These are phyloP conservation scores for Fusarium lyarnte DNA, from an alignment of 2,329 filamentous ascomycete species.

Conservation along the genomic window DNA sequence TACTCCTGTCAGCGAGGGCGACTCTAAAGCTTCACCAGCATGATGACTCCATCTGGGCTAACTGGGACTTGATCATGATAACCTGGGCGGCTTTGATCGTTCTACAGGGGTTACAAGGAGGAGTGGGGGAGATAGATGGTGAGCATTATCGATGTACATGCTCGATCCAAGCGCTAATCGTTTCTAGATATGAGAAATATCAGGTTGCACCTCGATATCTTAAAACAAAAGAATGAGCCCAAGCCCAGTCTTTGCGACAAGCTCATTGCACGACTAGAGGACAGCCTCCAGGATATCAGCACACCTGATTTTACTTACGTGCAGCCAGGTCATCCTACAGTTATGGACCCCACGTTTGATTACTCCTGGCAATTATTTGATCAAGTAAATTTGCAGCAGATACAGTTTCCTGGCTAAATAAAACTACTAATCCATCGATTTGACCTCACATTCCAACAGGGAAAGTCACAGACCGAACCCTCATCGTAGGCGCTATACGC, in stretches of 20 bases:
- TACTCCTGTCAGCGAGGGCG: constrained; percentile 2
- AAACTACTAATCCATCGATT: not conserved
- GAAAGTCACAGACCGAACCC: constrained; percentile 9
- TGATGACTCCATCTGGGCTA: constrained; percentile 10
- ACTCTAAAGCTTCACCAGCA: constrained; percentile 5
- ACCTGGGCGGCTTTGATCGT: constrained; percentile 11
- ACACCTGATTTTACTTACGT: constrained; percentile 5
- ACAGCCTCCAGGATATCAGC: constrained; percentile 13
- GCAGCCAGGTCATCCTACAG: not conserved
- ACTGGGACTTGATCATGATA: constrained; percentile 19
- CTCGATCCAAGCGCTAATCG: not conserved
- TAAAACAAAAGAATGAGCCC: constrained; percentile 2
- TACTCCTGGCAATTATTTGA: constrained; percentile 17
- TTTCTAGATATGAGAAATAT: constrained; percentile 12
- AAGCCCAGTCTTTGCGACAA: constrained; percentile 19
- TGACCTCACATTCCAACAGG: not conserved
- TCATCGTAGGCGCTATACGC: not conserved
- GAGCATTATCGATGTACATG: accelerated
- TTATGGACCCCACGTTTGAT: constrained; percentile 8
- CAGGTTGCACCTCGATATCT: constrained; percentile 5
- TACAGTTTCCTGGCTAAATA: constrained; percentile 1
- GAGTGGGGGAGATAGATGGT: constrained; percentile 11
- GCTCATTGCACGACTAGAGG: not conserved
- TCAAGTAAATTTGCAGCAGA: constrained; percentile 16
- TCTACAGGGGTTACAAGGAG: constrained; percentile 6